These are phyloP conservation scores for Dimocarpus longan DNA, from an alignment of 345 rosid species.

Conservation along the genomic window DNA sequence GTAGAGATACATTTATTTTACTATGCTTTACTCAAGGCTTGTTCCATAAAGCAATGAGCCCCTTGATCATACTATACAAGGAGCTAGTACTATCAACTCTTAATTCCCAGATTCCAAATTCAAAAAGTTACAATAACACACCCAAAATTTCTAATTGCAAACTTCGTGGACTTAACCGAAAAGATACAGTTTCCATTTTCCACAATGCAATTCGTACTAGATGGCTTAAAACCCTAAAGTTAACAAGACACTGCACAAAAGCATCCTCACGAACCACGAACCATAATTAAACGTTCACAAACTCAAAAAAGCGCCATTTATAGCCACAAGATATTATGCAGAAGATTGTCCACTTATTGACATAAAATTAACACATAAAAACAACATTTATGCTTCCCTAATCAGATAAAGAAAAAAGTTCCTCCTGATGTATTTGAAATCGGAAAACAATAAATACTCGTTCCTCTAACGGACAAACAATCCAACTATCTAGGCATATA, in stretches of 20 bases:
- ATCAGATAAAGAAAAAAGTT: conserved; percentile 9
- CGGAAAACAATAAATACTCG: conserved; percentile 4
- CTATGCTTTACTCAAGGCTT: background rate
- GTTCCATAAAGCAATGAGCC: conserved; percentile 12
- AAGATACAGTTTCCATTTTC: background rate
- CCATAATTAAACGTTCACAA: background rate
- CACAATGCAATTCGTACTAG: background rate
- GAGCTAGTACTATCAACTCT: conserved; percentile 10
- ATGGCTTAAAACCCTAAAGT: conserved; percentile 8
- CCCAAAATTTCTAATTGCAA: conserved; percentile 17
- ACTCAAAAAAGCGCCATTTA: background rate
- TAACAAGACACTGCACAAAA: conserved; percentile 2
- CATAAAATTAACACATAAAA: conserved; percentile 6
- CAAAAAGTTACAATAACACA: background rate
- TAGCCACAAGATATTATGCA: background rate
- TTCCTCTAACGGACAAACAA: background rate
- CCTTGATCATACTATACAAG: background rate
- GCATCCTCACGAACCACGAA: conserved; percentile 2
- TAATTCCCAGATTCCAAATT: conserved; percentile 8
- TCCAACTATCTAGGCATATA: conserved; percentile 22
- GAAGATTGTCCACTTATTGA: conserved; percentile 2
- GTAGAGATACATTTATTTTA: conserved; percentile 8
- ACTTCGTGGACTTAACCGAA: conserved; percentile 1
- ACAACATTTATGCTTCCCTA: conserved; percentile 8
- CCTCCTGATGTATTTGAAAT: background rate